A percentile compares a stretch with the other conserved stretches of the same genome.
phyloP scores from a whole-genome alignment of 495 filamentous ascomycete genomes.

The Daldinia concentrica region DNA sequence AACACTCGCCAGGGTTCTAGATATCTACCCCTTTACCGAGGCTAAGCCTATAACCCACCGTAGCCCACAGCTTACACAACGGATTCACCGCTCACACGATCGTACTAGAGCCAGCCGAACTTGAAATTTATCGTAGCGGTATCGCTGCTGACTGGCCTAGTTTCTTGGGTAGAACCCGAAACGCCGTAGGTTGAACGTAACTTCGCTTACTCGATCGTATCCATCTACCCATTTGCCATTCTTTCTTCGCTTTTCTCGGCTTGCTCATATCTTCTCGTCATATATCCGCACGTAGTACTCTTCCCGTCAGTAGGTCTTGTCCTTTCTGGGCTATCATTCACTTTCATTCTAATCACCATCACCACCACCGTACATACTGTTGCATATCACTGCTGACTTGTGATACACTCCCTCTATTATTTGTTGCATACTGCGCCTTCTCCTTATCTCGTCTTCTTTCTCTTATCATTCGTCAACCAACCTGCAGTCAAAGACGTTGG shows the following conservation, averaged over 20 bases:
- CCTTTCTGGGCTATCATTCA: slow-evolving; percentile 17
- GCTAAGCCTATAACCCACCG: background rate
- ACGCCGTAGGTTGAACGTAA: slow-evolving; percentile 15
- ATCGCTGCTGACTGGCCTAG: slow-evolving; percentile 37
- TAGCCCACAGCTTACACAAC: background rate
- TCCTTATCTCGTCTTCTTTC: slow-evolving; percentile 29
- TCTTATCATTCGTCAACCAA: slow-evolving; percentile 28
- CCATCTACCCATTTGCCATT: slow-evolving; percentile 27
- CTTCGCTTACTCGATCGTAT: slow-evolving; percentile 41
- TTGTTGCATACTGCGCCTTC: background rate
- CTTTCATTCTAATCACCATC: slow-evolving; percentile 13
- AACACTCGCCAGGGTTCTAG: slow-evolving; percentile 15
- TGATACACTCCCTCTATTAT: slow-evolving; percentile 9
- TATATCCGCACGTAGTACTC: slow-evolving; percentile 28
- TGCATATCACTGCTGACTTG: slow-evolving; percentile 13
- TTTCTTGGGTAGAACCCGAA: slow-evolving; percentile 27
- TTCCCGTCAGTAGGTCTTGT: slow-evolving; percentile 18
- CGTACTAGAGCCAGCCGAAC: slow-evolving; percentile 13
- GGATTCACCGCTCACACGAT: slow-evolving; percentile 26
- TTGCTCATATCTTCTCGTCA: slow-evolving; percentile 28
- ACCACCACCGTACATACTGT: background rate
- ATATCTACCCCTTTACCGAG: slow-evolving; percentile 1
- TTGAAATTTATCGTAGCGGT: slow-evolving; percentile 24
- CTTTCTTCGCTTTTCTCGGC: slow-evolving; percentile 10
- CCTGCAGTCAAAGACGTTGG: slow-evolving; percentile 7